Base-by-base conservation (phyloP, 1,284 basidiomycete species). In the Pseudozyma thailandica region DNA sequence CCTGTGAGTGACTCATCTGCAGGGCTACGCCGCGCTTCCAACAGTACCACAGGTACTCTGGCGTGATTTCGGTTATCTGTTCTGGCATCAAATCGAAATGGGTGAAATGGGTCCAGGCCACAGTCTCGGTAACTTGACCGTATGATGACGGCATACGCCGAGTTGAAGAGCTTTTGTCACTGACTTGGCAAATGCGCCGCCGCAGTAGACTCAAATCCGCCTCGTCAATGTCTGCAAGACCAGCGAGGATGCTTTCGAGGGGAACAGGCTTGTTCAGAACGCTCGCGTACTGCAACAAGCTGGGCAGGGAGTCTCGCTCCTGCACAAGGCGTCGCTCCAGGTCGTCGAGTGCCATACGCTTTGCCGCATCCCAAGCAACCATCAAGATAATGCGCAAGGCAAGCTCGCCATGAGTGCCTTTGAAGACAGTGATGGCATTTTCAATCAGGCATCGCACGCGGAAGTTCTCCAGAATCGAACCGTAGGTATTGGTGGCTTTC, bases 1-100 rank as follows among this genome's bases (percentile, higher is more conserved):
- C 6, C 38, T 68, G 64, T 4, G 4, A 8, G n/a, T 48, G 51
- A 3, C 26, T 16, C 28, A 49, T 33, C 21, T 61, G 57, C 2
- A 68, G n/a, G 0, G 53, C 64, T 7, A 68, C 45, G 1, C 64
- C 57, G 7, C 53, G 57, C 45, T 61, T 68, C 57, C 57, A 68
- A 31, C 64, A 68, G 20, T 42, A 31, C 64, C 64, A 68, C 13
- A 68, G 45, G 31, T 49, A 68, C 9, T 50, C 45, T 6, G 53
- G 49, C 28, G 64, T 31, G 16, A 68, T 50, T 43, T 48, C 7
- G 16, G n/a, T 25, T 12, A 60, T n/a, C 25, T 7, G 5, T 0
- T 37, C 10, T 2, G n/a, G 37, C 7, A 66, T 45, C 23, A 56
- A 25, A 9, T 59, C 63, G n/a, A 66, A 56, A 23, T 68, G 64